phyloP scores from a whole-genome alignment of 1,284 basidiomycete species.

The Ustilago cynodontis region DNA sequence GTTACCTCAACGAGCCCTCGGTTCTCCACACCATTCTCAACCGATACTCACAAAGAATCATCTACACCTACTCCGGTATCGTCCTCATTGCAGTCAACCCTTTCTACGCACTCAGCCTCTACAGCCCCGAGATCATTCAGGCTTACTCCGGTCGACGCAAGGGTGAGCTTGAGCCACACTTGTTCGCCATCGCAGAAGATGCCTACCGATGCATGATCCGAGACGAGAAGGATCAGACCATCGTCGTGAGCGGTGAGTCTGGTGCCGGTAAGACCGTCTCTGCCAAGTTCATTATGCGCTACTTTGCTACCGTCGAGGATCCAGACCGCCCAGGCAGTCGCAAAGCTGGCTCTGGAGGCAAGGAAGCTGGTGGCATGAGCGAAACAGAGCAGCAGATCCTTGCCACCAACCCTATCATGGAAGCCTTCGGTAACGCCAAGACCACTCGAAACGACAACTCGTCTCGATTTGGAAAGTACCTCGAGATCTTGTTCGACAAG shows the following conservation, averaged over 20 bases:
- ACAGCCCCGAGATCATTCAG: constrained; percentile 96
- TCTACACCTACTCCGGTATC: constrained; percentile 99
- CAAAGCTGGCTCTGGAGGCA: constrained; percentile 70
- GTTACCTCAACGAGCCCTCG: constrained; percentile 95
- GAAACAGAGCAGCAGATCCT: constrained; percentile 97
- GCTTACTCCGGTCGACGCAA: constrained; percentile 92
- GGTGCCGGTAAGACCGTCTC: constrained; percentile 99
- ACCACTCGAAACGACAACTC: constrained; percentile 99
- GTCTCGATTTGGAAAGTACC: constrained; percentile 98
- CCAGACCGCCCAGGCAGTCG: constrained; percentile 73
- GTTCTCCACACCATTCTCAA: constrained; percentile 97
- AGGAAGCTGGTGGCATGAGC: constrained; percentile 79
- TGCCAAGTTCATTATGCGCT: constrained; percentile 99
- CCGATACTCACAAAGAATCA: constrained; percentile 95
- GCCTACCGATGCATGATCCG: constrained; percentile 97
- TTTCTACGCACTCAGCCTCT: constrained; percentile 79
- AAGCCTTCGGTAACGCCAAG: constrained; percentile 99
- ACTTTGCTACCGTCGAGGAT: constrained; percentile 97
- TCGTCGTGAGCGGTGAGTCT: constrained; percentile 98
- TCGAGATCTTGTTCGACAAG: constrained; percentile 97
- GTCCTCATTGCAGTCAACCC: constrained; percentile 98
- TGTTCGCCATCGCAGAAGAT: constrained; percentile 99
- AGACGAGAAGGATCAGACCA: constrained; percentile 95
- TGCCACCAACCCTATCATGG: constrained; percentile 98
- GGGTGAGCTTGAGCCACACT: constrained; percentile 95